A percentile compares a stretch with the other conserved stretches of the same genome.
phyloP scores from a whole-genome alignment of 2,329 filamentous ascomycete species.

The Pyrenophora graminea region DNA sequence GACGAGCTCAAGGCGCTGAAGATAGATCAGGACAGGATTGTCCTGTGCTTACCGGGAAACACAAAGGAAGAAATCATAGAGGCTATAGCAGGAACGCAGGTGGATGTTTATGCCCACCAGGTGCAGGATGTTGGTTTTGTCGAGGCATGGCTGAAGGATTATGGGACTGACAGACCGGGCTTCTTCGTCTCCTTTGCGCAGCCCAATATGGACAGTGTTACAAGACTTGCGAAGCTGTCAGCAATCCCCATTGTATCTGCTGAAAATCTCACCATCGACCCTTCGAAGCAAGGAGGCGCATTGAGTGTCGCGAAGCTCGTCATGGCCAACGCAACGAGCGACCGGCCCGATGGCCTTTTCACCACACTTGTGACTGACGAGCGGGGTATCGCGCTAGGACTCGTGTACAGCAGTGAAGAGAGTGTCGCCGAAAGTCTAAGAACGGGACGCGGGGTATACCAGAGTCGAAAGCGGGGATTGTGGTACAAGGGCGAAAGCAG shows the following conservation, averaged over 20 bases:
- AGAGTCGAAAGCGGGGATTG: constrained; percentile 90
- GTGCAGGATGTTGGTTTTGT: constrained; percentile 50
- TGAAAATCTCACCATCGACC: constrained; percentile 67
- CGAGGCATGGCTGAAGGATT: constrained; percentile 54
- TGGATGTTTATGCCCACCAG: constrained; percentile 52
- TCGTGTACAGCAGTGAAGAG: constrained; percentile 93
- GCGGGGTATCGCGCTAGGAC: constrained; percentile 77
- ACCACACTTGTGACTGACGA: constrained; percentile 92
- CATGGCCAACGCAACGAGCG: constrained; percentile 75
- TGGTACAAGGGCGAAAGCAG: constrained; percentile 98
- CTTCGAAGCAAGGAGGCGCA: constrained; percentile 60
- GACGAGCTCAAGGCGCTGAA: constrained; percentile 57
- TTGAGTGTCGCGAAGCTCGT: constrained; percentile 74
- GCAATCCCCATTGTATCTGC: constrained; percentile 76
- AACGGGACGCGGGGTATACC: constrained; percentile 85
- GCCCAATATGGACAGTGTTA: constrained; percentile 46
- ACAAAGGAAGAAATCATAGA: constrained; percentile 49
- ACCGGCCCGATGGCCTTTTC: constrained; percentile 80
- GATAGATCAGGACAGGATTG: constrained; percentile 61
- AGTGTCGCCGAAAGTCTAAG: constrained; percentile 85
- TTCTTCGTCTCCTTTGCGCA: constrained; percentile 56
- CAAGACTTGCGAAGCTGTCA: constrained; percentile 50
- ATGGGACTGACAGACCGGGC: constrained; percentile 54
- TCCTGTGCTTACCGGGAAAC: constrained; percentile 56
- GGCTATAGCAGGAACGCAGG: constrained; percentile 47